Conservation (phyloP, 495 filamentous ascomycete genomes). For the Sphaerosporella brunnea region DNA sequence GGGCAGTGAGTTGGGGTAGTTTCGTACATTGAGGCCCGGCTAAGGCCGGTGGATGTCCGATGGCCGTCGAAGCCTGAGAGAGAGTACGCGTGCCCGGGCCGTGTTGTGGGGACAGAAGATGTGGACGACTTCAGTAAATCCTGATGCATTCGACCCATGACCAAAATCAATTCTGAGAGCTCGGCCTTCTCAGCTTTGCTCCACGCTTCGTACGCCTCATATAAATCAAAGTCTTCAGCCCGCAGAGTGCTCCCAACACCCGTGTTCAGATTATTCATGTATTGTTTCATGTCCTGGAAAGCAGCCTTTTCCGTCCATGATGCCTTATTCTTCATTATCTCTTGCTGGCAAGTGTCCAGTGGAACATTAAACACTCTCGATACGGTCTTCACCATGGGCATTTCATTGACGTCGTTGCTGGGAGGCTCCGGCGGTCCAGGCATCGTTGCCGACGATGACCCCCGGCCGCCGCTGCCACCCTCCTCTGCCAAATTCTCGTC, state of each 20-base stretch:
- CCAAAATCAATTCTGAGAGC: conserved; percentile 79
- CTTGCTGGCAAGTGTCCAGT: conserved; percentile 57
- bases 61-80: no score
- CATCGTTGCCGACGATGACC: conserved; percentile 32
- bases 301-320: conserved; percentile 84
- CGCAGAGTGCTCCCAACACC: conserved; percentile 61
- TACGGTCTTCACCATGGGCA: conserved; percentile 79
- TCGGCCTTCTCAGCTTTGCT: conserved; percentile 67
- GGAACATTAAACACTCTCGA: conserved; percentile 65
- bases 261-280: conserved; percentile 69
- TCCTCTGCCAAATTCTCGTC: conserved; percentile 64
- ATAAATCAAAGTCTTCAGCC: conserved; percentile 73
- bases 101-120: neutral
- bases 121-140: conserved; percentile 37
- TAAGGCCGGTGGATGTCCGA: neutral
- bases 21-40: neutral
- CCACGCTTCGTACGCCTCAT: conserved; percentile 82
- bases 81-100: neutral
- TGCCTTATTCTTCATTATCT: conserved; percentile 63
- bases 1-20: no score
- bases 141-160: conserved; percentile 69
- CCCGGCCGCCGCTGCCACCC: conserved; percentile 22
- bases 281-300: conserved; percentile 76
- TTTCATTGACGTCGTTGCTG: conserved; percentile 87
- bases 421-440: conserved; percentile 51